Evolutionary conservation across 2,329 filamentous ascomycete genomes (phyloP), one percentile per base, ranked within the genome.

Genomic region (Zymoseptoria brevis): DNA sequence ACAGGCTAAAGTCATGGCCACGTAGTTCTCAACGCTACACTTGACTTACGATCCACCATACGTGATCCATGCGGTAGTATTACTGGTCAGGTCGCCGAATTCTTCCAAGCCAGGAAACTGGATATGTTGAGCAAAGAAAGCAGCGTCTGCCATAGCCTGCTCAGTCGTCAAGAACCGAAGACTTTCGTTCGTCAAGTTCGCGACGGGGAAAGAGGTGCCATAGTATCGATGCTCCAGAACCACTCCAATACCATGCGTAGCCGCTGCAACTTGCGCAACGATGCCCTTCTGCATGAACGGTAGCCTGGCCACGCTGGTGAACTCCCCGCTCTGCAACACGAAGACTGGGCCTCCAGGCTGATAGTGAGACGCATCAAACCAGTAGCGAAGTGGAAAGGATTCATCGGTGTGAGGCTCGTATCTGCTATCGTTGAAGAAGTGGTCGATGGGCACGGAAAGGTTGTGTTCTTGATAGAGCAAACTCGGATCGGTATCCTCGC

Each of bases 191-290:
- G 81, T 81, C 19, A 93, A 78, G 67, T 92, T 81, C 0, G 79
- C 72, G 0, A 83, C 82, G 0, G 90, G 89, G 57, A 87, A 85
- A 70, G 88, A 92, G 11, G 79, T 80, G 58, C 90, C 90, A 69
- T 96, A 96, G 78, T 95, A 96, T 29, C 90, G 84, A 60, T 96
- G 90, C 75, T 96, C 90, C 2, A 96, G 80, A 53, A 96, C 82
- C 2, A 96, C 87, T 2, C 86, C 89, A 24, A 96, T 75, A 1
- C 90, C 90, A 58, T 85, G 77, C 0, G 87, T 89, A 0, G 87
- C 87, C 66, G 86, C 77, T 3, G 87, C 82, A 19, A 96, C 78
- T 64, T 89, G 81, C 41, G 85, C 80, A 0, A 90, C 78, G 56
- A 96, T 87, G 56, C 90, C 90, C 71, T 94, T 89, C 65, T 91